phyloP scores from a whole-genome alignment of 768 basidiomycete species.

The Pilatotrama ljubarskyi region DNA sequence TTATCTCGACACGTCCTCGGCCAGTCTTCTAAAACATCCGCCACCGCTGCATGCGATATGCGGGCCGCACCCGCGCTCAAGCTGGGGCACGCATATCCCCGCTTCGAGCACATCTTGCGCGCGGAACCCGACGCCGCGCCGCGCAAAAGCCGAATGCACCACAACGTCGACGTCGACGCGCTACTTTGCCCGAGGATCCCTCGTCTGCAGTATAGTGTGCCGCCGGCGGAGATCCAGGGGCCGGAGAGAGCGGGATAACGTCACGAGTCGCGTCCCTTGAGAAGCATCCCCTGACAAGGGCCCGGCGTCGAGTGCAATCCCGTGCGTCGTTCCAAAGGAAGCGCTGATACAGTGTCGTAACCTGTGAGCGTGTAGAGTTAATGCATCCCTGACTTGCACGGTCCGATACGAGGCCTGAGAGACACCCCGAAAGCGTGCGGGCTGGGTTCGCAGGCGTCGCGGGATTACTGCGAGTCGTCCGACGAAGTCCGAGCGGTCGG shows the following conservation, averaged over 20 bases:
- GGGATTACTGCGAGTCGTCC: too few relatives aligned
- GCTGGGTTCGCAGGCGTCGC: too few relatives aligned
- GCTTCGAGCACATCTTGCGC: neutral
- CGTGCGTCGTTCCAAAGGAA: too few relatives aligned
- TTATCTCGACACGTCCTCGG: neutral
- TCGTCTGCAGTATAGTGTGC: neutral
- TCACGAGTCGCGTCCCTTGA: neutral
- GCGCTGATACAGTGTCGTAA: too few relatives aligned
- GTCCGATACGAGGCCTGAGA: too few relatives aligned
- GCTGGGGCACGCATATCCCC: neutral
- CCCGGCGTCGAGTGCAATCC: too few relatives aligned
- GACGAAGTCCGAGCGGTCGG: too few relatives aligned
- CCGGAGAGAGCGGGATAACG: neutral
- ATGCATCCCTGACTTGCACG: too few relatives aligned
- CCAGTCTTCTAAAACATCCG: neutral
- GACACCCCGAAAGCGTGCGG: too few relatives aligned
- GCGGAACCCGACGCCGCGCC: neutral
- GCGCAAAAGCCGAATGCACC: conserved; percentile 1
- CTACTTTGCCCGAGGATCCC: neutral
- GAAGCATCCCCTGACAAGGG: too few relatives aligned
- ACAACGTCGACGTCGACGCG: neutral
- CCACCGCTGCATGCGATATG: neutral
- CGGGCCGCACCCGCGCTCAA: too few relatives aligned
- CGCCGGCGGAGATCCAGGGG: neutral
- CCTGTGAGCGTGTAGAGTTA: too few relatives aligned